Evolutionary conservation across 441 rosid genomes (phyloP).

Genomic region (Mallotus japonicus): DNA sequence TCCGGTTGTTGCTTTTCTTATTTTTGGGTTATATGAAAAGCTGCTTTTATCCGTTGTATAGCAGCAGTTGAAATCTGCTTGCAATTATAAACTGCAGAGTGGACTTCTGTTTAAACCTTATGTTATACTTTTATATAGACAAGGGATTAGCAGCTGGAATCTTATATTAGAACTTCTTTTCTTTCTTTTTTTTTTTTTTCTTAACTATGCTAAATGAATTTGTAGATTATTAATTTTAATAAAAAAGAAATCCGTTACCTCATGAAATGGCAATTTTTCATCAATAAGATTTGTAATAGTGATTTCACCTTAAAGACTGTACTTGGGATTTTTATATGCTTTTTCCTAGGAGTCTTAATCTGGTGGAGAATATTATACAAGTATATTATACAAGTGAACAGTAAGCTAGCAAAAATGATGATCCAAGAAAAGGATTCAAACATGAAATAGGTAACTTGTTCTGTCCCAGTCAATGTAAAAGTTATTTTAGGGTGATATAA

Average conservation of each 20-base stretch:
- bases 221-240: neutral
- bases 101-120: neutral
- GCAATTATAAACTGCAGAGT: neutral
- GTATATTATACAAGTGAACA: neutral
- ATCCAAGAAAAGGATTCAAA: neutral
- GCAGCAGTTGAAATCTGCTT: constrained; percentile 1
- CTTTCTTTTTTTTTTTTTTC: neutral
- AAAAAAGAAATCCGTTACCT: too few relatives aligned
- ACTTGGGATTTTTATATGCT: neutral
- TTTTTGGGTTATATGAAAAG: neutral
- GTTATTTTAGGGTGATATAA: too few relatives aligned
- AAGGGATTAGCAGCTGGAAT: constrained; percentile 1
- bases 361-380: neutral
- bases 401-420: neutral
- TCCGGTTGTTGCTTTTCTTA: too few relatives aligned
- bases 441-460: neutral
- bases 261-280: neutral
- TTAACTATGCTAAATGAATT: neutral
- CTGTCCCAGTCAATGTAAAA: neutral
- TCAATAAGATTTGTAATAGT: neutral
- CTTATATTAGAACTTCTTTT: neutral
- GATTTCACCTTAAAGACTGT: neutral
- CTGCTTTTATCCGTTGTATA: neutral
- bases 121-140: neutral
- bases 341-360: neutral